A percentile compares a stretch with the other conserved stretches of the same genome.
Conservation (phyloP, 108 stramenopile genomes). For the Cyclotella distinguenda region DNA sequence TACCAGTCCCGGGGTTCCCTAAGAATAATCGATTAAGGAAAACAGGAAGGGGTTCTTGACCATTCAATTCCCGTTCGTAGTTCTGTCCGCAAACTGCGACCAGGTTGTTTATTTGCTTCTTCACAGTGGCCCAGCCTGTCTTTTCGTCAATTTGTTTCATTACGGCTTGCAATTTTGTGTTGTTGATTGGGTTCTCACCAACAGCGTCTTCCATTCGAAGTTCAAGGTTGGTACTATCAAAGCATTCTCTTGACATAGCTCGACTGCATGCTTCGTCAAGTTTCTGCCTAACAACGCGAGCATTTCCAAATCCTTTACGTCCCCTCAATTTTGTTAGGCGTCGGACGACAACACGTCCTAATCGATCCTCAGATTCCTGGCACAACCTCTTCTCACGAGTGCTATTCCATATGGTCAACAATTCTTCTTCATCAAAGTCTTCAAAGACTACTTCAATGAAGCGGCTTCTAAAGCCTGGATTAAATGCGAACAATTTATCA, state of each 20-base stretch:
- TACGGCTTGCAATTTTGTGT: constrained; percentile 20
- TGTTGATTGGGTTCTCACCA: constrained; percentile 42
- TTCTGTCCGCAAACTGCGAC: constrained; percentile 49
- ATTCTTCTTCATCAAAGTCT: constrained; percentile 51
- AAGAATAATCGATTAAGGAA: constrained; percentile 69
- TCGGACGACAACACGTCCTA: constrained; percentile 30
- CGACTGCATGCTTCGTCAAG: constrained; percentile 30
- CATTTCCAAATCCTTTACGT: constrained; percentile 58
- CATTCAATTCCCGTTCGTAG: constrained; percentile 49
- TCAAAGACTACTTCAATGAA: constrained; percentile 44
- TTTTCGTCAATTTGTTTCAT: constrained; percentile 30
- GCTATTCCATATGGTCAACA: constrained; percentile 34
- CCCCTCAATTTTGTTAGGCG: constrained; percentile 36
- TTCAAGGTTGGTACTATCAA: constrained; percentile 16
- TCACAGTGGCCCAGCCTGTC: constrained; percentile 47
- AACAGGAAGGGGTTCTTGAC: constrained; percentile 40
- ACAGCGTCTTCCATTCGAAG: constrained; percentile 36
- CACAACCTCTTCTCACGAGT: constrained; percentile 24
- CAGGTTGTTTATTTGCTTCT: constrained; percentile 35
- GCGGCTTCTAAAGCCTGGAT: constrained; percentile 43
- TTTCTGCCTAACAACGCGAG: constrained; percentile 35
- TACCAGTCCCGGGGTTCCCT: constrained; percentile 79
- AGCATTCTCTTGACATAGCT: constrained; percentile 39
- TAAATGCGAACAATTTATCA: constrained; percentile 44
- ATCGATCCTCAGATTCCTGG: constrained; percentile 22